Base-by-base conservation (phyloP, 768 basidiomycete species). In the Hypholoma sublateritium region DNA sequence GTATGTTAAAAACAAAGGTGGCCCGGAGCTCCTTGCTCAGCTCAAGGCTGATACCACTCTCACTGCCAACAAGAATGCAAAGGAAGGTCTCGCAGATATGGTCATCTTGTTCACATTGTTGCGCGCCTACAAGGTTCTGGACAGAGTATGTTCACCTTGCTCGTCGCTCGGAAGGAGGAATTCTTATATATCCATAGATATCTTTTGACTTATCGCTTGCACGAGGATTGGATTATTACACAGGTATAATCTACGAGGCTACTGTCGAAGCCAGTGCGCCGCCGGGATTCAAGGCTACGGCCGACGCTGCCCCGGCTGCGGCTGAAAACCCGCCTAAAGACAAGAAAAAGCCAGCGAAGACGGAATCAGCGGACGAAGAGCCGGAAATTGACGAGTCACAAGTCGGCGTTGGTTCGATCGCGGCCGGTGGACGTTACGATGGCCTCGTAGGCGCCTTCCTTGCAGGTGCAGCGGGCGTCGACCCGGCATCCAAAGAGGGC, bases 141-240 rank as follows among this genome's bases (percentile, higher is more conserved):
- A 89, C 65, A 92, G 87, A 77, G 93, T 92, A 58, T 13, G 76
- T 53, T 12, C 36, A 6, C 13, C 32, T 46, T 5, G 9, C 21
- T 37, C 13, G 25, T 25, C 28, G 19, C 54, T 17, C 42, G 53
- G 44, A 43, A 22, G 0, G 13, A 21, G 4, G 17, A 16, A 39
- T 22, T 22, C 22, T 5, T 12, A 16, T 47, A 2, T 11, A 14
- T 17, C 22, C 21, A 25, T 61, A 95, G 91, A 83, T 99, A 65
- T 95, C 93, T 2, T 98, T 99, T 68, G 96, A 99, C 72, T 82
- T 98, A 61, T 97, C 95, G 2, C 85, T 99, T 13, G 96, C 96
- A n/a, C 89, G 96, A 32, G 96, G 96, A 37, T 82, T 98, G 19
- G 97, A 98, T 71, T 98, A 99, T 73, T 98, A 99, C 74, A 99